Evolutionary conservation across 1,139 yeast genomes (phyloP).

Genomic region (Pichia sp.): DNA sequence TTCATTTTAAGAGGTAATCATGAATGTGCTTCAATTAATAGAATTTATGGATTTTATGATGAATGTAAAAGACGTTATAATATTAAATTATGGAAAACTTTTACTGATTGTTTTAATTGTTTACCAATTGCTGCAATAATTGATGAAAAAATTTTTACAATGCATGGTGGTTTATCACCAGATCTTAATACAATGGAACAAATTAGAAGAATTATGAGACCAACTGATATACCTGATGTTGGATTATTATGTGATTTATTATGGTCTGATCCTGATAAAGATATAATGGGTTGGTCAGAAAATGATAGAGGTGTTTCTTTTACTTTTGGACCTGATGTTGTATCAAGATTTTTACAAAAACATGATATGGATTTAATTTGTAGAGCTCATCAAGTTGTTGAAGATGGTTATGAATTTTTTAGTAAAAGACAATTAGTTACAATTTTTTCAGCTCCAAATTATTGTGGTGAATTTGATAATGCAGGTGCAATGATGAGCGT

Average conservation of each 20-base stretch:
- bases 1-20: slow-evolving; percentile 89
- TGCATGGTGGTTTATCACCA: slow-evolving; percentile 98
- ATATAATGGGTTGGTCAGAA: slow-evolving; percentile 96
- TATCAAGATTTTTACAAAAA: slow-evolving; percentile 85
- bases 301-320: slow-evolving; percentile 97
- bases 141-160: slow-evolving; percentile 94
- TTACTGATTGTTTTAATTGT: slow-evolving; percentile 96
- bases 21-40: slow-evolving; percentile 94
- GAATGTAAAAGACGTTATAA: slow-evolving; percentile 97
- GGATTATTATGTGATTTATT: slow-evolving; percentile 91
- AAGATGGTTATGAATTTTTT: slow-evolving; percentile 97
- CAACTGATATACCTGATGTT: slow-evolving; percentile 96
- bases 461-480: slow-evolving; percentile 97
- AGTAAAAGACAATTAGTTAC: slow-evolving; percentile 94
- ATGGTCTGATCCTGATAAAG: slow-evolving; percentile 98
- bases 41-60: slow-evolving; percentile 95
- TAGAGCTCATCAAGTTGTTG: slow-evolving; percentile 98
- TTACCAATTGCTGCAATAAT: slow-evolving; percentile 97
- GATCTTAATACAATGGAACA: slow-evolving; percentile 97
- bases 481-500: slow-evolving; percentile 99
- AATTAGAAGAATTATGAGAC: slow-evolving; percentile 96
- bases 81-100: slow-evolving; percentile 95
- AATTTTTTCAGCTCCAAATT: slow-evolving; percentile 91
- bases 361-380: slow-evolving; percentile 97
- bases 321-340: slow-evolving; percentile 97